phyloP scores from a whole-genome alignment of 2,329 filamentous ascomycete species.

The Aphanocladium album region DNA sequence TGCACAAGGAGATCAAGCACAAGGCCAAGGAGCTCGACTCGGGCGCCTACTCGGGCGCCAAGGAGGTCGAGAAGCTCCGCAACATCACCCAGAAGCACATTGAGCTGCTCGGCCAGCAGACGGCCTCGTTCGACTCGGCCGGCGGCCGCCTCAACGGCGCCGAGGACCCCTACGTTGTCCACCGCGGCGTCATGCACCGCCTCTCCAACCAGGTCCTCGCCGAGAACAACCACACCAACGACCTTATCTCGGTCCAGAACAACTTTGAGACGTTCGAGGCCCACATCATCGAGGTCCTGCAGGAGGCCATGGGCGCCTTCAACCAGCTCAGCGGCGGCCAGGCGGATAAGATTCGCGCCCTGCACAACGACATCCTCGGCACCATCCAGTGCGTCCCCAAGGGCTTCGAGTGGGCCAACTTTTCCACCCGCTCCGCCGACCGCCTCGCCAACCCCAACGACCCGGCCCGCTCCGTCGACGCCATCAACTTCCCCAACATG shows the following conservation, averaged over 20 bases:
- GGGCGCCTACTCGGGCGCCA: conserved; percentile 78
- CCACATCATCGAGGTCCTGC: conserved; percentile 76
- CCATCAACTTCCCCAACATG: conserved; percentile 83
- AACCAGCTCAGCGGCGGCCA: conserved; percentile 75
- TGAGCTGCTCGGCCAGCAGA: conserved; percentile 82
- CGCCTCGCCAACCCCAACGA: conserved; percentile 74
- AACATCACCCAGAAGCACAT: conserved; percentile 90
- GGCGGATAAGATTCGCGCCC: conserved; percentile 70
- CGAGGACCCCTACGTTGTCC: conserved; percentile 85
- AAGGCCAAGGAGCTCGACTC: conserved; percentile 84
- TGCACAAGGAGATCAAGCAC: conserved; percentile 95
- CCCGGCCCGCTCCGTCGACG: conserved; percentile 66
- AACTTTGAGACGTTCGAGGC: conserved; percentile 84
- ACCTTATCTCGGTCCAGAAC: conserved; percentile 85
- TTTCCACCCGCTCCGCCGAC: conserved; percentile 64
- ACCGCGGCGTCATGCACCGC: conserved; percentile 74
- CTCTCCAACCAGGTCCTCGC: conserved; percentile 87
- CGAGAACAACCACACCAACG: conserved; percentile 93
- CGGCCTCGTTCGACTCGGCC: conserved; percentile 71
- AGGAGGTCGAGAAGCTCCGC: conserved; percentile 87
- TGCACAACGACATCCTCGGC: conserved; percentile 79
- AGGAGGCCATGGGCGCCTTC: conserved; percentile 78
- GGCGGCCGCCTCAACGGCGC: conserved; percentile 64
- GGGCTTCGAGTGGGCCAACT: conserved; percentile 90
- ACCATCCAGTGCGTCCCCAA: conserved; percentile 70